A percentile compares a stretch with the other conserved stretches of the same genome.
Evolutionary conservation across 192 early-diverging fungal genomes (phyloP).

Genomic region (Phlyctochytrium arcticum): DNA sequence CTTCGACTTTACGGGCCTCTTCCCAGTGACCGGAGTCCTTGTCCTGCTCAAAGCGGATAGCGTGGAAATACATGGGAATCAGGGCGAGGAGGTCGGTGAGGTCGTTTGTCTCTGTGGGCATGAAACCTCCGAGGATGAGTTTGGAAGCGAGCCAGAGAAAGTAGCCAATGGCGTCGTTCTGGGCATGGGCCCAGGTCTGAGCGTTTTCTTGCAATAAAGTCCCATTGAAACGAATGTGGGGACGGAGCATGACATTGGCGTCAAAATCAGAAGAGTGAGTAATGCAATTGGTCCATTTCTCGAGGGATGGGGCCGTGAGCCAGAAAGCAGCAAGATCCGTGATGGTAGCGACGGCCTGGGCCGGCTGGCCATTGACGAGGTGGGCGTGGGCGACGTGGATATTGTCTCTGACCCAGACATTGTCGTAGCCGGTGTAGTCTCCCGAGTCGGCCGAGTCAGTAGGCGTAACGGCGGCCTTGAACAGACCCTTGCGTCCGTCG

Average conservation of each 20-base stretch:
- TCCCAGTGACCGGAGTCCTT: conserved; percentile 37
- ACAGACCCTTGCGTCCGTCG: conserved; percentile 20
- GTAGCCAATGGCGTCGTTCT: conserved; percentile 39
- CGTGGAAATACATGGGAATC: conserved; percentile 20
- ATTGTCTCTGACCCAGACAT: conserved; percentile 37
- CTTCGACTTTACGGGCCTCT: conserved; percentile 35
- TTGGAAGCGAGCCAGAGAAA: conserved; percentile 26
- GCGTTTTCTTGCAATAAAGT: conserved; percentile 26
- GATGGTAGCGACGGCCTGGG: conserved; percentile 5
- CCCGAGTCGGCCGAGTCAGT: conserved; percentile 10
- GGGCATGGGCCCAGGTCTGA: conserved; percentile 31
- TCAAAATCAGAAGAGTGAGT: not conserved
- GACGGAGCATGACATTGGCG: conserved; percentile 28
- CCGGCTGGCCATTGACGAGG: conserved; percentile 12
- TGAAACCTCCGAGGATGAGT: conserved; percentile 14
- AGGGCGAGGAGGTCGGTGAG: conserved; percentile 17
- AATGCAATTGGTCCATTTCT: conserved; percentile 31
- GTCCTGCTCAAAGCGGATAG: conserved; percentile 26
- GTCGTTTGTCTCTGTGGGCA: not conserved
- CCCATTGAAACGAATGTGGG: conserved; percentile 39
- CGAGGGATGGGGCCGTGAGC: conserved; percentile 8
- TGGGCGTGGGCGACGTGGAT: conserved; percentile 34
- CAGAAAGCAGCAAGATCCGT: conserved; percentile 31
- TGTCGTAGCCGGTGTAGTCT: conserved; percentile 38
- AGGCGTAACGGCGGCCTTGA: conserved; percentile 28